Percentiles rank a stretch among this genome's conserved stretches.
These are phyloP conservation scores for Stramenopiles sp. DNA, from an alignment of 352 stramenopile genomes.

Conservation along the genomic window DNA sequence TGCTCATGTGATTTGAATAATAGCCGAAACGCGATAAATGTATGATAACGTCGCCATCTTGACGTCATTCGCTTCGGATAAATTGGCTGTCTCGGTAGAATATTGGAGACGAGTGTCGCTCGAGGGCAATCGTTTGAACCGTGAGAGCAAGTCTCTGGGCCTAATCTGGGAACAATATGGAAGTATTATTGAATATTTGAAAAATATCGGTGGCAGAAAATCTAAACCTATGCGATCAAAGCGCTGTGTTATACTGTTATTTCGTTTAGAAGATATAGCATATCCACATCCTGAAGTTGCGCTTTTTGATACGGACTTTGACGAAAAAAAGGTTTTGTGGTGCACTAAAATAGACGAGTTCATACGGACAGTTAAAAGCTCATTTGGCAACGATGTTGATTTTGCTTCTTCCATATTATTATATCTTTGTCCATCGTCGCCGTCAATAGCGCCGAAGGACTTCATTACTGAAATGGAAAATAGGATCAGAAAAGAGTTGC, in stretches of 20 bases:
- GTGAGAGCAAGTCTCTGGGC: not conserved
- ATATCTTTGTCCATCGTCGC: not conserved
- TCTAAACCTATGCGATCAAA: not conserved
- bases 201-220: not conserved
- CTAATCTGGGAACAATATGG: not conserved
- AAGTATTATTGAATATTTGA: not conserved
- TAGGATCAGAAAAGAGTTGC: not conserved
- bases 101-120: no score
- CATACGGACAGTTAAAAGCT: not conserved
- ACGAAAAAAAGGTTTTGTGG: not conserved
- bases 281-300: not conserved
- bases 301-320: not conserved
- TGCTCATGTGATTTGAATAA: no score
- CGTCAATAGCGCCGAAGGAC: not conserved
- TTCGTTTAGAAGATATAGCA: not conserved
- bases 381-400: not conserved
- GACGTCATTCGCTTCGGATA: not conserved
- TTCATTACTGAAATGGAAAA: not conserved
- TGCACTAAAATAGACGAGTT: not conserved
- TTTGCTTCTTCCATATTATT: not conserved
- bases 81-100: not conserved
- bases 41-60: not conserved
- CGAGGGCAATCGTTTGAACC: no score
- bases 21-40: no score
- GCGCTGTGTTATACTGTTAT: not conserved